Evolutionary conservation across 2,329 filamentous ascomycete species (phyloP).

Genomic region (Aspergillus transmontanensis): DNA sequence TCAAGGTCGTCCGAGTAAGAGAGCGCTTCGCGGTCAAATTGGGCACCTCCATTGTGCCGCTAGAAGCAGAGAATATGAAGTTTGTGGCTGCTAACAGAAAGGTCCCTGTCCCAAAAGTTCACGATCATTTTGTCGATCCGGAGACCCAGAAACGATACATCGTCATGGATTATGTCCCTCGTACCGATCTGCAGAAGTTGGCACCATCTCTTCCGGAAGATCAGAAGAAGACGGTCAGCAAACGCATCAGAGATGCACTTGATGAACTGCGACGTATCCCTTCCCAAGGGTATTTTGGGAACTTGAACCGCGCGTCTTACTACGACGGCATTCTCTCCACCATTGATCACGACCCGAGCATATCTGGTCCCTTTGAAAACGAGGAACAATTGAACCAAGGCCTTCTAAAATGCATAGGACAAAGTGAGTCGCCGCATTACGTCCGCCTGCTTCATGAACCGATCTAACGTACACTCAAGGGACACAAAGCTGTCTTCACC

Average conservation of each 20-base stretch:
- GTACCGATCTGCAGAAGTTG: constrained; percentile 17
- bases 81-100: constrained; percentile 20
- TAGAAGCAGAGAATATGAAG: constrained; percentile 24
- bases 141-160: constrained; percentile 20
- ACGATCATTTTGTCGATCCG: constrained; percentile 14
- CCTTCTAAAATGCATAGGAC: constrained; percentile 9
- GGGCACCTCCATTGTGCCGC: constrained; percentile 13
- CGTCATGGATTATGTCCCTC: constrained; percentile 19
- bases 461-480: constrained; percentile 19
- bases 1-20: constrained; percentile 22
- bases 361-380: constrained; percentile 20
- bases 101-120: constrained; percentile 15
- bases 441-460: constrained; percentile 16
- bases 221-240: constrained; percentile 15
- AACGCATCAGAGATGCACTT: constrained; percentile 12
- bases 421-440: constrained; percentile 18
- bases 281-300: constrained; percentile 19
- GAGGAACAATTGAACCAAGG: constrained; percentile 20
- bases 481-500: constrained; percentile 19
- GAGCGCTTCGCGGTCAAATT: constrained; percentile 25
- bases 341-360: constrained; percentile 15
- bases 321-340: constrained; percentile 20
- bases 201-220: constrained; percentile 12
- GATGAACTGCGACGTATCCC: constrained; percentile 17
- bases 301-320: constrained; percentile 19